Percentiles rank a stretch among this genome's conserved stretches.
These are phyloP conservation scores for Wallacemonas sp. DNA, from an alignment of 208 protist genomes.

Conservation along the genomic window DNA sequence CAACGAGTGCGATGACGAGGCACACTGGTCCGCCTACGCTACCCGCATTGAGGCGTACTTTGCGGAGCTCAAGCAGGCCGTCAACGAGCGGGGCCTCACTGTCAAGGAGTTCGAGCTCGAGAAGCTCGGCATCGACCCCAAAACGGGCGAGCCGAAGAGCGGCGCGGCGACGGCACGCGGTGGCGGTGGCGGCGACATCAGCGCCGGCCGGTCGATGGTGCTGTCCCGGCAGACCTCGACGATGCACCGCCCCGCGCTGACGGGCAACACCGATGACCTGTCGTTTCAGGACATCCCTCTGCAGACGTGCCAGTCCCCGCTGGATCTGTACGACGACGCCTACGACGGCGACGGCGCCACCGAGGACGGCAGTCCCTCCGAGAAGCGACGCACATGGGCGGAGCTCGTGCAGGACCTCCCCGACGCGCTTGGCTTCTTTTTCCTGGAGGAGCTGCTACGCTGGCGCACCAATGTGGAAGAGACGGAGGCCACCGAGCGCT, in stretches of 20 bases:
- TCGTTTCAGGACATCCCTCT: slow-evolving; percentile 28
- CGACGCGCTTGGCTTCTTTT: slow-evolving; percentile 40
- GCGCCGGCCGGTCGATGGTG: background rate
- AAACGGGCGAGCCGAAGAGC: background rate
- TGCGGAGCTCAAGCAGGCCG: slow-evolving; percentile 38
- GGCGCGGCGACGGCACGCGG: background rate
- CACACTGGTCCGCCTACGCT: slow-evolving; percentile 37
- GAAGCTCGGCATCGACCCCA: slow-evolving; percentile 26
- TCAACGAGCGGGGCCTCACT: slow-evolving; percentile 42
- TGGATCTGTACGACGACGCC: slow-evolving; percentile 5
- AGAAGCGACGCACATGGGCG: slow-evolving; percentile 33
- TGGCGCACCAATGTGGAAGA: slow-evolving; percentile 48
- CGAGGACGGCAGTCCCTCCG: background rate
- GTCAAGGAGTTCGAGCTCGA: slow-evolving; percentile 80
- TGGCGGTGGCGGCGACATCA: background rate
- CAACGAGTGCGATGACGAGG: slow-evolving; percentile 55
- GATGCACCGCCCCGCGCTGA: background rate
- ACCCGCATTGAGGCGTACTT: slow-evolving; percentile 58
- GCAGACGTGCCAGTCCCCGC: slow-evolving; percentile 39
- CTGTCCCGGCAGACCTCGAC: background rate
- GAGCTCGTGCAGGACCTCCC: slow-evolving; percentile 39
- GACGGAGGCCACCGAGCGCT: slow-evolving; percentile 39
- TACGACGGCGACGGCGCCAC: background rate
- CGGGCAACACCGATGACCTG: background rate
- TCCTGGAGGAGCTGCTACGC: slow-evolving; percentile 63